Evolutionary conservation across 2,329 filamentous ascomycete genomes (phyloP).

Genomic region (Clathrospora elynae): DNA sequence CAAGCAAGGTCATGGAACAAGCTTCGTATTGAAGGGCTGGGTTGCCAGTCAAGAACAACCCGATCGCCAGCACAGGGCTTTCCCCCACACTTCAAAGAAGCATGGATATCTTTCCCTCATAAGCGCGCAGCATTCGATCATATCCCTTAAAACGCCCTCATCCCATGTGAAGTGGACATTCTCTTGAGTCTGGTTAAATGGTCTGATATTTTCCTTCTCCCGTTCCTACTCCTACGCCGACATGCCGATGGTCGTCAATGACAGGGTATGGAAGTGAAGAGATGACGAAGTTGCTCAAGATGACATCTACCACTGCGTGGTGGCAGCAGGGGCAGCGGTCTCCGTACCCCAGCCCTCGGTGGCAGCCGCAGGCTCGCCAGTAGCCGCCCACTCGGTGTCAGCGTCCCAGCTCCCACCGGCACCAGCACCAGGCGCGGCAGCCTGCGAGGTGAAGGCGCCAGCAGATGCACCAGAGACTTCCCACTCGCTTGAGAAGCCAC

Average conservation of each 20-base stretch:
- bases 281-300: conserved; percentile 19
- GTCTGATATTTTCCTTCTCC: conserved; percentile 35
- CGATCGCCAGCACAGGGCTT: conserved; percentile 91
- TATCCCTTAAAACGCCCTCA: conserved; percentile 30
- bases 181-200: conserved; percentile 20
- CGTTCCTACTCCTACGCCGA: conserved; percentile 40
- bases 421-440: conserved; percentile 66
- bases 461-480: conserved; percentile 72
- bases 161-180: conserved; percentile 16
- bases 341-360: conserved; percentile 59
- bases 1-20: conserved; percentile 11
- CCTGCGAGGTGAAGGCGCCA: conserved; percentile 62
- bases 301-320: conserved; percentile 53
- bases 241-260: conserved; percentile 34
- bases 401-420: conserved; percentile 68
- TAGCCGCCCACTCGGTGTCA: conserved; percentile 72
- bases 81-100: conserved; percentile 68
- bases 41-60: conserved; percentile 86
- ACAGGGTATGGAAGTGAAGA: conserved; percentile 42
- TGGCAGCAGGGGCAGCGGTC: conserved; percentile 42
- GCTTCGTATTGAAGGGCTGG: conserved; percentile 53
- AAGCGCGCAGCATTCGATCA: conserved; percentile 68
- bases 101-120: conserved; percentile 99
- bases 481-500: conserved; percentile 84
- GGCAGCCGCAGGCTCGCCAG: conserved; percentile 53